phyloP scores from a whole-genome alignment of 2,329 filamentous ascomycete species.

The Bimuria novae-zelandiae region DNA sequence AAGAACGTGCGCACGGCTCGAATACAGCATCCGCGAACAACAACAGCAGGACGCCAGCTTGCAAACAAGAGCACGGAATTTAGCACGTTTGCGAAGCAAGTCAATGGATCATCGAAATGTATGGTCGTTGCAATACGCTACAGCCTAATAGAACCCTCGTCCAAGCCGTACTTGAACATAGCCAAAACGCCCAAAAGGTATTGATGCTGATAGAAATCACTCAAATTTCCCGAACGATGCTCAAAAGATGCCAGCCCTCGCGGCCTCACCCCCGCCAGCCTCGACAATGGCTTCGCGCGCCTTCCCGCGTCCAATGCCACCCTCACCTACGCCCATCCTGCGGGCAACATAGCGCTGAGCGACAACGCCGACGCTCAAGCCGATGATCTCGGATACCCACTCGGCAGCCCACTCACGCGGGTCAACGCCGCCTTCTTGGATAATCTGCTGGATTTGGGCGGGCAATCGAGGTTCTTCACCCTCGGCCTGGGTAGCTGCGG shows the following conservation, averaged over 20 bases:
- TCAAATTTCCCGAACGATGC: background rate
- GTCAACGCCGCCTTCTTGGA: slow-evolving; percentile 76
- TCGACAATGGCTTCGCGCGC: slow-evolving; percentile 60
- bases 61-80: too few relatives aligned
- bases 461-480: slow-evolving; percentile 65
- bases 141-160: background rate
- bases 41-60: too few relatives aligned
- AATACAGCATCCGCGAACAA: too few relatives aligned
- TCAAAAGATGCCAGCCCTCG: slow-evolving; percentile 55
- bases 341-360: slow-evolving; percentile 94
- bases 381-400: slow-evolving; percentile 90
- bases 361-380: slow-evolving; percentile 78
- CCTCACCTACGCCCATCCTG: slow-evolving; percentile 94
- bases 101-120: background rate
- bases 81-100: background rate
- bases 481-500: slow-evolving; percentile 32
- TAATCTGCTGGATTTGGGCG: slow-evolving; percentile 84
- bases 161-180: background rate
- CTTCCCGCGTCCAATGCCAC: slow-evolving; percentile 65
- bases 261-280: slow-evolving; percentile 63
- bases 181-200: slow-evolving; percentile 2
- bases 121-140: background rate
- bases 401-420: slow-evolving; percentile 96
- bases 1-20: too few relatives aligned
- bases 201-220: background rate